Evolutionary conservation across 169 alveolate species (phyloP).

Genomic region (Pseudocohnilembus persalinus): DNA sequence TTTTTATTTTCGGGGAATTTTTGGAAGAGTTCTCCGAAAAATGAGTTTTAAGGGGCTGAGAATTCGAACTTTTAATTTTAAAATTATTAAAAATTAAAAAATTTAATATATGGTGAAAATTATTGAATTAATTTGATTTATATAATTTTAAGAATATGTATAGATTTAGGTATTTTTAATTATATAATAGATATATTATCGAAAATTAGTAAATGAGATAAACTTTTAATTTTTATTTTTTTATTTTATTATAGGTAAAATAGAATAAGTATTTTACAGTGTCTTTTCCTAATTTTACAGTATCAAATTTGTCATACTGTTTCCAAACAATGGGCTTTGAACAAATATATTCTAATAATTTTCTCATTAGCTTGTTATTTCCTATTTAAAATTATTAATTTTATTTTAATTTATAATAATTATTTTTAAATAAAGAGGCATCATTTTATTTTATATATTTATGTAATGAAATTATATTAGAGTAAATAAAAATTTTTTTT

Average conservation of each 20-base stretch:
- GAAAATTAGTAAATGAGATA: no score
- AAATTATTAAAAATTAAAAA: no score
- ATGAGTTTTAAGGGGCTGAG: conserved; percentile 1
- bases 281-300: conserved; percentile 1
- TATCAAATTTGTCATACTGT: neutral
- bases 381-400: neutral
- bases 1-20: conserved; percentile 12
- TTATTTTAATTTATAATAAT: no score
- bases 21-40: neutral
- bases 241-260: no score
- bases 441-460: conserved; percentile 1
- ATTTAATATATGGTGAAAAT: no score
- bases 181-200: no score
- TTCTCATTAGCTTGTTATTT: neutral
- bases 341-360: no score
- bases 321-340: conserved; percentile 7
- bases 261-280: no score
- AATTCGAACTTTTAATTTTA: conserved; percentile 3
- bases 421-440: neutral
- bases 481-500: neutral
- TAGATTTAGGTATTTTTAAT: no score
- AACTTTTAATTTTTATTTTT: no score
- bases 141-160: no score
- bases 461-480: neutral
- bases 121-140: no score